Percentiles rank a stretch among this genome's conserved stretches.
phyloP scores from a whole-genome alignment of 345 rosid genomes.

The Kernera saxatilis region DNA sequence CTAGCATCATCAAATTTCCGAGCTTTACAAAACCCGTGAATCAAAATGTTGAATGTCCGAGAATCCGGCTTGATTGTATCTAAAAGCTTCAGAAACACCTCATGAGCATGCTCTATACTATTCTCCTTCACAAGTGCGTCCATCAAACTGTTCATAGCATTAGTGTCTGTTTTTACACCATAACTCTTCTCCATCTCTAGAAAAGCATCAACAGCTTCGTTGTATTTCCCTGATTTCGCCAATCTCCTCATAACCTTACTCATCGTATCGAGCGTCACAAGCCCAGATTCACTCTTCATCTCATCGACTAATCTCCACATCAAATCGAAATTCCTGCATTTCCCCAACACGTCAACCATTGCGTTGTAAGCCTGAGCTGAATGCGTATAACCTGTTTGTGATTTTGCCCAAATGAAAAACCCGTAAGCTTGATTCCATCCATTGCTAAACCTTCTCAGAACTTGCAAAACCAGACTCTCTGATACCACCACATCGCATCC shows the following conservation, averaged over 20 bases:
- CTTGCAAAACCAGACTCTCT: constrained; percentile 39
- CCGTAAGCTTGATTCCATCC: constrained; percentile 62
- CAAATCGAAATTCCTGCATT: constrained; percentile 43
- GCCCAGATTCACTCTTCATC: constrained; percentile 41
- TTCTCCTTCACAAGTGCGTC: constrained; percentile 76
- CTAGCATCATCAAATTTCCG: constrained; percentile 53
- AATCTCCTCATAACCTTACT: constrained; percentile 65
- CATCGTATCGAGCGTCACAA: constrained; percentile 55
- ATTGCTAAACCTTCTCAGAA: constrained; percentile 56
- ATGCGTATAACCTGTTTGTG: constrained; percentile 57
- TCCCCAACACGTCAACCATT: constrained; percentile 73
- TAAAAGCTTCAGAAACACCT: constrained; percentile 32
- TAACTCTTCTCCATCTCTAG: constrained; percentile 43
- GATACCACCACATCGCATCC: constrained; percentile 36
- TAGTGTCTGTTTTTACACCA: constrained; percentile 43
- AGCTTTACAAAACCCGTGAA: constrained; percentile 78
- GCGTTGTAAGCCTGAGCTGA: constrained; percentile 38
- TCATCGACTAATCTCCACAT: constrained; percentile 64
- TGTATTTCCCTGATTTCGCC: constrained; percentile 48
- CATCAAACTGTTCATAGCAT: constrained; percentile 54
- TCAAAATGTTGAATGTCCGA: constrained; percentile 51
- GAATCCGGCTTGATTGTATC: constrained; percentile 30
- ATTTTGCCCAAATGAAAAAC: constrained; percentile 75
- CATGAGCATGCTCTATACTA: constrained; percentile 60
- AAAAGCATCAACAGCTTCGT: constrained; percentile 58